Evolutionary conservation across 1,284 basidiomycete genomes (phyloP).

Genomic region (Fistulinella cinereoalba): DNA sequence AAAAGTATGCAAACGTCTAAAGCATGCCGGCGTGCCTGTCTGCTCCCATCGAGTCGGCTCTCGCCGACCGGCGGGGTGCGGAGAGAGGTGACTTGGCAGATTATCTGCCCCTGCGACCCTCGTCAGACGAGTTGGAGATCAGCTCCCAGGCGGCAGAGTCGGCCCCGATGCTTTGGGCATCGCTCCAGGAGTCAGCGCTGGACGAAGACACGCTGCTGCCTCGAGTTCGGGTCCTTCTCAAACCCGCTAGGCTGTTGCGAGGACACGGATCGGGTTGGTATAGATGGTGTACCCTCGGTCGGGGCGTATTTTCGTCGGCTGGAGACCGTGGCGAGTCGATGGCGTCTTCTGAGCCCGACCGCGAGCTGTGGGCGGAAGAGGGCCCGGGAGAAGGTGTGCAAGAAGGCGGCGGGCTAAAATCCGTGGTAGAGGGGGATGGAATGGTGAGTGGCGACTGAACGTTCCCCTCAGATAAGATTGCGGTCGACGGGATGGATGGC

Average conservation of each 20-base stretch:
- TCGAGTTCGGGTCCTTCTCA: constrained; percentile 1
- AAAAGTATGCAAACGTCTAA: too few species aligned
- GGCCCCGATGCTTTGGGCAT: constrained; percentile 24
- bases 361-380: constrained; percentile 1
- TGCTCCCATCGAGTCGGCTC: too few species aligned
- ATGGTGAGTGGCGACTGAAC: constrained; percentile 31
- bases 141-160: constrained; percentile 23
- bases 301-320: too few species aligned
- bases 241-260: neutral
- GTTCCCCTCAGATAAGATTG: constrained; percentile 17
- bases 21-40: too few species aligned
- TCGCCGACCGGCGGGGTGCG: neutral
- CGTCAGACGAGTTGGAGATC: constrained; percentile 19
- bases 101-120: neutral
- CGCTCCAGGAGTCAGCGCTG: constrained; percentile 27
- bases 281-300: too few species aligned
- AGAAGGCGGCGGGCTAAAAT: constrained; percentile 14
- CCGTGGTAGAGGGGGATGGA: constrained; percentile 12
- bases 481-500: constrained; percentile 27
- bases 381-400: constrained; percentile 6
- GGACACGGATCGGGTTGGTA: neutral
- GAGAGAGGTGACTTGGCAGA: neutral
- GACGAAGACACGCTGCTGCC: constrained; percentile 17
- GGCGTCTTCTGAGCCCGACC: constrained; percentile 18
- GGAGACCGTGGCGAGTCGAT: neutral